phyloP scores from a whole-genome alignment of 495 filamentous ascomycete genomes.

The Neurospora cerealis region DNA sequence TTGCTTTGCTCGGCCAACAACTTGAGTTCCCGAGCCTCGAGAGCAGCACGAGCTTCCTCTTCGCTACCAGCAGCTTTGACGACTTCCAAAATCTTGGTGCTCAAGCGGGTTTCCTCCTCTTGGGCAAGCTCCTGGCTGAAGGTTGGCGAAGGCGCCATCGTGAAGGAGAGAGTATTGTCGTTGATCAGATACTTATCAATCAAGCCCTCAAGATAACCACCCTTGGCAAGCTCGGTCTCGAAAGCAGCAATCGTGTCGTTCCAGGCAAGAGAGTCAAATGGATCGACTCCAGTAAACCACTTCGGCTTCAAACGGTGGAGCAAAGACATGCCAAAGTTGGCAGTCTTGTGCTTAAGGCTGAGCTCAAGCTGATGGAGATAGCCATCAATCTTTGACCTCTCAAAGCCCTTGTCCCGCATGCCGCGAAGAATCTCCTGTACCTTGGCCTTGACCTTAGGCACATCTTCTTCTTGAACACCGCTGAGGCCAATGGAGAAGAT shows the following conservation, averaged over 20 bases:
- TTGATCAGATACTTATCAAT: constrained; percentile 86
- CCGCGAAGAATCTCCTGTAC: constrained; percentile 59
- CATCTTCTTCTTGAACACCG: constrained; percentile 70
- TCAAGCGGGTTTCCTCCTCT: constrained; percentile 67
- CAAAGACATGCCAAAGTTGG: constrained; percentile 83
- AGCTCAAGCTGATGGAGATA: constrained; percentile 90
- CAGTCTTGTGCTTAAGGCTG: constrained; percentile 84
- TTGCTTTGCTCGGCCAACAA: constrained; percentile 73
- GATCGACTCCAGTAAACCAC: constrained; percentile 93
- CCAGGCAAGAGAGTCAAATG: constrained; percentile 83
- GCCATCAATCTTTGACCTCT: constrained; percentile 79
- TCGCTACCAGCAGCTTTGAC: constrained; percentile 58
- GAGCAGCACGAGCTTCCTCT: constrained; percentile 53
- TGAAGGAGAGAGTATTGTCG: constrained; percentile 80
- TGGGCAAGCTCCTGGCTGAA: constrained; percentile 63
- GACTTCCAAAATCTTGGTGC: constrained; percentile 57
- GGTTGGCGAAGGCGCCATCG: constrained; percentile 74
- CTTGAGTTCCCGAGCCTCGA: constrained; percentile 69
- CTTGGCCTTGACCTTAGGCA: constrained; percentile 62
- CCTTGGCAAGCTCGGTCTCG: constrained; percentile 57
- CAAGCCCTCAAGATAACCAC: constrained; percentile 71
- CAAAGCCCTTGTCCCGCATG: constrained; percentile 64
- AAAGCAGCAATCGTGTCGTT: constrained; percentile 77
- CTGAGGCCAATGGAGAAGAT: constrained; percentile 87
- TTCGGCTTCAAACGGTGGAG: constrained; percentile 78